A percentile compares a stretch with the other conserved stretches of the same genome.
Conservation (phyloP, 1,139 yeast genomes). For the Ashbya aceris region DNA sequence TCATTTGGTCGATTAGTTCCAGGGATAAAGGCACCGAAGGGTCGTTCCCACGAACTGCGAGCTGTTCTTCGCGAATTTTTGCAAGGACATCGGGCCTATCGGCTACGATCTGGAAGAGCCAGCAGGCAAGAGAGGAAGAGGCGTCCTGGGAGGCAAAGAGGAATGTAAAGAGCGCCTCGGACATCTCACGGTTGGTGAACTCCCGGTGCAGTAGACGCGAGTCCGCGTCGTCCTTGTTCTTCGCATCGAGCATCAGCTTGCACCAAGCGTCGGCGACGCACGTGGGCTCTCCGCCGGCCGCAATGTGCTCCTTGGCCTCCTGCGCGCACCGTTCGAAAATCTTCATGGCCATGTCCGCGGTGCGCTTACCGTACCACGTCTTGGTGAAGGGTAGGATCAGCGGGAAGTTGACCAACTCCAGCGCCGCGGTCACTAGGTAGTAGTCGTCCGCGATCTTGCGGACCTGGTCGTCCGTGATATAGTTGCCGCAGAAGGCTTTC, state of each 20-base stretch:
- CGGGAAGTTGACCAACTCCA: constrained; percentile 95
- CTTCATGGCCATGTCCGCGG: constrained; percentile 90
- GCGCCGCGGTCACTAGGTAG: constrained; percentile 84
- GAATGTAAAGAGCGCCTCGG: constrained; percentile 93
- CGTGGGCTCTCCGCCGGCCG: constrained; percentile 64
- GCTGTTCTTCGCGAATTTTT: constrained; percentile 86
- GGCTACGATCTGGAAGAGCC: constrained; percentile 93
- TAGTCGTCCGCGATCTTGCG: constrained; percentile 83
- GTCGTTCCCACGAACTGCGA: constrained; percentile 71
- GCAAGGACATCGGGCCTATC: constrained; percentile 85
- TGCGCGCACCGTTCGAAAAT: constrained; percentile 83
- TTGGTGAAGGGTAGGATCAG: constrained; percentile 90
- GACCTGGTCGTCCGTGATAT: constrained; percentile 85
- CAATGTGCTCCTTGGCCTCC: constrained; percentile 71
- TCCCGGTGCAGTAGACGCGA: constrained; percentile 62
- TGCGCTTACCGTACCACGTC: constrained; percentile 93
- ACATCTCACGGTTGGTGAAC: constrained; percentile 81
- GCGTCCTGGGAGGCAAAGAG: constrained; percentile 98
- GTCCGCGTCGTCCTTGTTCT: constrained; percentile 38
- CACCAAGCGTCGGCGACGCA: constrained; percentile 98
- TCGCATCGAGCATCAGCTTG: constrained; percentile 69
- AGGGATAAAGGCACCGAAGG: constrained; percentile 51
- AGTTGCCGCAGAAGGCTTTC: constrained; percentile 91
- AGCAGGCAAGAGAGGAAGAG: constrained; percentile 93
- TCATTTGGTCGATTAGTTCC: constrained; percentile 76